phyloP scores from a whole-genome alignment of 1,284 basidiomycete species.

The Wolfiporia cocos region DNA sequence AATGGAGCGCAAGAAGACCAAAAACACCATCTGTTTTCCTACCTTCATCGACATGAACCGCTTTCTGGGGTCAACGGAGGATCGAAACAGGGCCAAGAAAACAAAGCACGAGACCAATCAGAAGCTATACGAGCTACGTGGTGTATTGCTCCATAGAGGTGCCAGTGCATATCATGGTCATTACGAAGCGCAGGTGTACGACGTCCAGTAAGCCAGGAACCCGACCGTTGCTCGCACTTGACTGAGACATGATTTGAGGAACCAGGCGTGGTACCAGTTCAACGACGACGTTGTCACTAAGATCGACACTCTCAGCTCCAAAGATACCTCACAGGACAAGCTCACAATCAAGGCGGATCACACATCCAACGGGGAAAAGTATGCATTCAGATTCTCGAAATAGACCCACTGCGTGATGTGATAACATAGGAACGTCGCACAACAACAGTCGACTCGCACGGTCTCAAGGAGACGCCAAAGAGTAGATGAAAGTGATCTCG shows the following conservation, averaged over 20 bases:
- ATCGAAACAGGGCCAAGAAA: conserved; percentile 11
- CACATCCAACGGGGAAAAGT: conserved; percentile 10
- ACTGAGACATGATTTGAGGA: conserved; percentile 41
- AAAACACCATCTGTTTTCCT: conserved; percentile 73
- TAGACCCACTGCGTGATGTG: too few relatives aligned
- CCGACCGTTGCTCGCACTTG: neutral
- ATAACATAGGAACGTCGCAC: too few relatives aligned
- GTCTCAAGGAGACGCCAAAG: too few relatives aligned
- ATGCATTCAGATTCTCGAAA: too few relatives aligned
- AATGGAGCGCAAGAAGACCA: conserved; percentile 80
- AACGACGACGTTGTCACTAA: conserved; percentile 78
- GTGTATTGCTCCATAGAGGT: conserved; percentile 82
- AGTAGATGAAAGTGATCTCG: conserved; percentile 61
- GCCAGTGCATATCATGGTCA: conserved; percentile 87
- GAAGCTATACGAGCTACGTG: conserved; percentile 71
- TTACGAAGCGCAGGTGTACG: conserved; percentile 86
- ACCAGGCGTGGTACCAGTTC: conserved; percentile 81
- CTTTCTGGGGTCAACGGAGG: conserved; percentile 37
- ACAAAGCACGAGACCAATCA: conserved; percentile 13
- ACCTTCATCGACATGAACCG: conserved; percentile 64
- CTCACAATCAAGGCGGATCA: conserved; percentile 1
- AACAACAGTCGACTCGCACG: too few relatives aligned
- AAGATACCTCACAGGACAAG: conserved; percentile 14
- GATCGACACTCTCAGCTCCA: conserved; percentile 49
- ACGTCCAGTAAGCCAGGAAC: conserved; percentile 54